Conservation (phyloP, 108 stramenopile genomes). For the Fistulifera solaris region DNA sequence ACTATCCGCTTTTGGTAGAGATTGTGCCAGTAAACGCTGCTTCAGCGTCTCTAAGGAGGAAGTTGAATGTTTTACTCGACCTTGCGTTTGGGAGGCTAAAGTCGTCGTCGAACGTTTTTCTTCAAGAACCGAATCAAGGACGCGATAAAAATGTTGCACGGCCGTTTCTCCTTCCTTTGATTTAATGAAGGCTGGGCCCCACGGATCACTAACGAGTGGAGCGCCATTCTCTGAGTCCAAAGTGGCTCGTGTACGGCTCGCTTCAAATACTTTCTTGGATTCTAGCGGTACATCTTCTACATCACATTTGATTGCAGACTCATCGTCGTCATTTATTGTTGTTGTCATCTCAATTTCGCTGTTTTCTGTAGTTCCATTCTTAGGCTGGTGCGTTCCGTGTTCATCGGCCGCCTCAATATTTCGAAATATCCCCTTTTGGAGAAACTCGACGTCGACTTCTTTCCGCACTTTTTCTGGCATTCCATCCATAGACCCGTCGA, state of each 20-base stretch:
- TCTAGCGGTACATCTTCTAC: background rate
- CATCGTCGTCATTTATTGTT: background rate
- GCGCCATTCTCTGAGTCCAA: background rate
- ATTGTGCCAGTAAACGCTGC: background rate
- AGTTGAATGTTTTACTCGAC: background rate
- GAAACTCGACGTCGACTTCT: constrained; percentile 2
- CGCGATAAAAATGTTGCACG: constrained; percentile 27
- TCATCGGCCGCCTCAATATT: too few species aligned
- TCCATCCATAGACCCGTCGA: background rate
- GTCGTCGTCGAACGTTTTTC: constrained; percentile 4
- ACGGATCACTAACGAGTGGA: background rate
- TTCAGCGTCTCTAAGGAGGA: background rate
- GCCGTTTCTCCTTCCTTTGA: constrained; percentile 3
- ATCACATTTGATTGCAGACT: background rate
- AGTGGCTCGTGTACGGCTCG: background rate
- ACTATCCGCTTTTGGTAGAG: background rate
- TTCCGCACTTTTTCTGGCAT: background rate
- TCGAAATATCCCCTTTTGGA: background rate
- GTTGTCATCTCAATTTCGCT: too few species aligned
- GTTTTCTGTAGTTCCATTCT: too few species aligned
- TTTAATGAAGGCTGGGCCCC: background rate
- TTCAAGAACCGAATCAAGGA: constrained; percentile 27
- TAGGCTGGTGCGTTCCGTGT: too few species aligned
- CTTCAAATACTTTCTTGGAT: background rate
- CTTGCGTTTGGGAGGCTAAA: background rate